A percentile compares a stretch with the other conserved stretches of the same genome.
Conservation (phyloP, 2,329 filamentous ascomycete genomes). For the Pochonia chlamydosporia region DNA sequence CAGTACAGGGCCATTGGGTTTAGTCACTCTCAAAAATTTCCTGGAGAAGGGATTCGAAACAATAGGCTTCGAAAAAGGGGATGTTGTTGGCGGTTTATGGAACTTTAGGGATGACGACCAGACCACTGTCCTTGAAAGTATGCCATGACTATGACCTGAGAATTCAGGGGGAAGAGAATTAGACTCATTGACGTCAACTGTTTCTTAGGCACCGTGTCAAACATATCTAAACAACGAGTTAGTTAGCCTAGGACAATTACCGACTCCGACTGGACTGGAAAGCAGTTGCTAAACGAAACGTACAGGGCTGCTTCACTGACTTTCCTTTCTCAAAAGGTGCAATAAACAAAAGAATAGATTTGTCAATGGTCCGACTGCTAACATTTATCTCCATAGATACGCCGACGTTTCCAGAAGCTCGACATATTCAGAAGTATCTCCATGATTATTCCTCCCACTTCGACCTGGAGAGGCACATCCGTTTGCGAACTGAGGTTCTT, state of each 20-base stretch:
- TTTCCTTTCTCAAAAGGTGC: slow-evolving; percentile 20
- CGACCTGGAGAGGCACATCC: slow-evolving; percentile 17
- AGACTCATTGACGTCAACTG: slow-evolving; percentile 10
- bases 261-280: too few species aligned
- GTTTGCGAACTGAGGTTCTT: slow-evolving; percentile 18
- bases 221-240: slow-evolving; percentile 26
- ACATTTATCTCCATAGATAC: slow-evolving; percentile 14
- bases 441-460: slow-evolving; percentile 28
- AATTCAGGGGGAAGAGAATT: too few species aligned
- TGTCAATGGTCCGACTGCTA: not conserved
- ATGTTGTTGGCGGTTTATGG: slow-evolving; percentile 37
- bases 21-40: slow-evolving; percentile 34
- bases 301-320: slow-evolving; percentile 28
- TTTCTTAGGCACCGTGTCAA: slow-evolving; percentile 20
- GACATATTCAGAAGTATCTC: slow-evolving; percentile 24
- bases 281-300: too few species aligned
- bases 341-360: not conserved
- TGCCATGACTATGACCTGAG: not conserved
- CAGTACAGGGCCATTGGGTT: slow-evolving; percentile 26
- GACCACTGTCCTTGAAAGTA: slow-evolving; percentile 30
- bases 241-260: not conserved
- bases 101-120: slow-evolving; percentile 31
- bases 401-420: slow-evolving; percentile 17
- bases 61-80: slow-evolving; percentile 34
- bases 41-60: slow-evolving; percentile 37